Evolutionary conservation across 257 asterid genomes (phyloP), one percentile per base, ranked within the genome.

Genomic region (Euphrasia confusa): DNA sequence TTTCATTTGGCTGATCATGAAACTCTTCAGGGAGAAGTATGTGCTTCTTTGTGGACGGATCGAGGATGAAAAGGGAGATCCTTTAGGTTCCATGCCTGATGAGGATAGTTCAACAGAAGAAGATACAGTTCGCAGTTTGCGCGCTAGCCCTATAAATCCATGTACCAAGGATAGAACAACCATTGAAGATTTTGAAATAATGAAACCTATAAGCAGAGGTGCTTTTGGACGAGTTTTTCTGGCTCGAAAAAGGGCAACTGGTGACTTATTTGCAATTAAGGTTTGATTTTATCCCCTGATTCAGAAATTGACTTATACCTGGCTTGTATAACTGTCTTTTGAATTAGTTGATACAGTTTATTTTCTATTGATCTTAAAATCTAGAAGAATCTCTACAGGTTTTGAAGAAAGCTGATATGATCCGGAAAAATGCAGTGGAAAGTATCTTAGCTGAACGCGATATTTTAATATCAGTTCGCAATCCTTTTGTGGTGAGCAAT

Each of bases 171-270:
- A 93, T 60, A 85, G 99, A 45, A 93, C 97, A 40, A 84, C 96
- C 69, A 93, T 93, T 55, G 95, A 89, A 74, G 99, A 93, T 81
- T 93, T 93, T 79, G 99, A 93, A 84, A 93, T 93, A 75, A 87
- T 93, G 32, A 89, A 84, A 73, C 99, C 99, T 70, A 93, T 93
- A 70, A 93, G 99, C 75, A 83, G 99, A 76, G 99, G 99, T 61
- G 96, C 99, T 67, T 93, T 84, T 74, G 99, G 99, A 69, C 82
- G 95, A 71, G 97, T 93, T 49, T 93, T 93, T 72, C 78, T 93
- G 58, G 96, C 99, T 42, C 78, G 82, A 79, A 93, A 93, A 81
- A 80, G 97, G 80, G 82, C 97, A 65, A 93, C 99, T 61, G 99
- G 99, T 56, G 99, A 93, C 77, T 77, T 89, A 58, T 93, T 89